Evolutionary conservation across 768 basidiomycete species (phyloP), one percentile per base, ranked within the genome.

Genomic region (Russula sp.): DNA sequence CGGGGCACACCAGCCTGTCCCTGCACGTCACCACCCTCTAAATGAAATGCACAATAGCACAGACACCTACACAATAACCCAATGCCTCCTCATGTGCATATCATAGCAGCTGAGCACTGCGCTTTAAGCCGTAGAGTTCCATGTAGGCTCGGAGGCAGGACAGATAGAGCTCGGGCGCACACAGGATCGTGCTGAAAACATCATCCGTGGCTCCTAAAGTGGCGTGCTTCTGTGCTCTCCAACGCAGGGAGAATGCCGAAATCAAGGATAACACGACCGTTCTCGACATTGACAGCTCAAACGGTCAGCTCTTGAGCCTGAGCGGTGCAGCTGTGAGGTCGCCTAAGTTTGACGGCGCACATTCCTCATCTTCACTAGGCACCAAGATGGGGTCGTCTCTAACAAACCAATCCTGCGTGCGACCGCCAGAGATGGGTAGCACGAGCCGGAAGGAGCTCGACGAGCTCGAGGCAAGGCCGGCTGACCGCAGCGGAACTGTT

Each of bases 321-420:
- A 59, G 61, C 49, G 79, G 1, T 36, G 11, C 20, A 35, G 32
- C 32, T 32, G 35, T 20, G 18, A 74, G 81, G 6, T 74, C 79
- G n/a, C 78, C 76, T 43, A 67, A 82, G 42, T 94, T 94, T 70
- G 89, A 90, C 57, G 90, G 90, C 14, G 83, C 87, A 0, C 90
- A 93, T 74, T 77, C 93, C 25, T 29, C 3, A 29, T 29, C 56
- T 93, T 93, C 65, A 89, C 93, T 0, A 90, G 92, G 0, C 88
- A 93, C 66, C 83, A 81, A 3, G 80, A 84, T 48, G 81, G 88
- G 5, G 74, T 88, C 18, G 75, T 87, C 0, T 88, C 88, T 0
- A 73, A 70, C 35, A 25, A 14, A 20, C 41, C 25, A 29, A 29
- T 29, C 22, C 8, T 55, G 45, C 2, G 47, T 4, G 29, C 25